Evolutionary conservation across 352 stramenopile genomes (phyloP), one percentile per base, ranked within the genome.

Genomic region (Phytophthora parvispora): DNA sequence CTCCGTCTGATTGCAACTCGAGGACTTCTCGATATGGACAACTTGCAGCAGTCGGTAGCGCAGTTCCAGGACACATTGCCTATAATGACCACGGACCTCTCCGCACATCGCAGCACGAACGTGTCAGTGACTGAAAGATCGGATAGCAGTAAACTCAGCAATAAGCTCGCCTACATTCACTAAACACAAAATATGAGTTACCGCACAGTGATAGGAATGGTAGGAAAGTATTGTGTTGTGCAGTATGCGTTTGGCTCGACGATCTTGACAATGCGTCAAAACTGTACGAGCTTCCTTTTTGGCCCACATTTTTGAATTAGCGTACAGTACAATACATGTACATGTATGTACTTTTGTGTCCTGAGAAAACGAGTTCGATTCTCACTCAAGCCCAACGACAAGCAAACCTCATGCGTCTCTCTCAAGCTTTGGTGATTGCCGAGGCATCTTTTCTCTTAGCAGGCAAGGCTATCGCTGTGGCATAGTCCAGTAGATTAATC

Each of bases 1-100:
- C 56, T 92, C 31, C 80, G 74, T 12, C 72, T 92, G 24, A 83
- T 90, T 28, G 63, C 86, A 4, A 72, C 80, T 7, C 72, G 77
- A 7, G 82, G 78, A 9, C 47, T 67, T 18, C 48, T 75, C 9
- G 56, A 72, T 28, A 60, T 47, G 24, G 60, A 50, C 5, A 52
- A 55, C 31, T 53, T 74, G 22, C 52, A 57, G 24, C 60, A 55
- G 52, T 47, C 60, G 10, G 29, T 38, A 12, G 22, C 62, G 4
- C 62, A 75, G 16, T 68, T 72, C 43, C 68, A 72, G 45, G 42
- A 59, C n/a, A 72, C 61, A 3, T 55, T 72, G 13, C 67, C 67
- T 24, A 34, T 74, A 12, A 70, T 74, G 67, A 38, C 40, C 20
- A 54, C 67, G 3, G 54, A 69, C 42, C 25, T 70, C 1, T 43